A percentile compares a stretch with the other conserved stretches of the same genome.
phyloP scores from a whole-genome alignment of 192 early-diverging fungal genomes.

The Neocallimastix lanati region DNA sequence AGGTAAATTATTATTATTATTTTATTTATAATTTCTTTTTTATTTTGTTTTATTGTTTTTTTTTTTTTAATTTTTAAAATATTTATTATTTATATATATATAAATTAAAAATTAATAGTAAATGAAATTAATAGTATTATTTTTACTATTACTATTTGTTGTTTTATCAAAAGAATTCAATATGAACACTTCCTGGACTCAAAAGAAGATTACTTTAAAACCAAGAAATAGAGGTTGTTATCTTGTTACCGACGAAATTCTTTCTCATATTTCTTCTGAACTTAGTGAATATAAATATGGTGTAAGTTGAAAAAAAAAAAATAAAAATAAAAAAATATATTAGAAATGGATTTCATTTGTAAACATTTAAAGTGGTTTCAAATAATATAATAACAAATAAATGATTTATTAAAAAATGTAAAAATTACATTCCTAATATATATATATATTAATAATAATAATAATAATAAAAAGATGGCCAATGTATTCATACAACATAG shows the following conservation, averaged over 20 bases:
- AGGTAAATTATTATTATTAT: too few species aligned
- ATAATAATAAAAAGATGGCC: not conserved
- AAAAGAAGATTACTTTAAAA: constrained; percentile 37
- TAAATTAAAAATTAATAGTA: not conserved
- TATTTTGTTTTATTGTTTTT: too few species aligned
- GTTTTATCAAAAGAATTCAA: not conserved
- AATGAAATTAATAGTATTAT: not conserved
- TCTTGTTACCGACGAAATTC: constrained; percentile 55
- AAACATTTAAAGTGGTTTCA: too few species aligned
- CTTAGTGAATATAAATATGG: constrained; percentile 47
- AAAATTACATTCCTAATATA: too few species aligned
- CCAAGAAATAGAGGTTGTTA: constrained; percentile 52
- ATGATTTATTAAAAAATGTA: too few species aligned
- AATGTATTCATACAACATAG: constrained; percentile 59
- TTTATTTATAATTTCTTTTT: too few species aligned
- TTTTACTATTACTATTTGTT: not conserved
- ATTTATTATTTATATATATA: too few species aligned
- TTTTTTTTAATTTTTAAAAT: too few species aligned
- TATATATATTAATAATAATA: not conserved
- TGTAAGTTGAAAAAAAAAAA: too few species aligned
- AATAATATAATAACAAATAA: too few species aligned
- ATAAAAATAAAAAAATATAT: too few species aligned
- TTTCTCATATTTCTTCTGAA: constrained; percentile 31
- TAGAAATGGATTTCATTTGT: too few species aligned
- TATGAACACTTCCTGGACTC: constrained; percentile 30